Evolutionary conservation across 2,329 filamentous ascomycete genomes (phyloP).

Genomic region (Phialocephala subalpina): DNA sequence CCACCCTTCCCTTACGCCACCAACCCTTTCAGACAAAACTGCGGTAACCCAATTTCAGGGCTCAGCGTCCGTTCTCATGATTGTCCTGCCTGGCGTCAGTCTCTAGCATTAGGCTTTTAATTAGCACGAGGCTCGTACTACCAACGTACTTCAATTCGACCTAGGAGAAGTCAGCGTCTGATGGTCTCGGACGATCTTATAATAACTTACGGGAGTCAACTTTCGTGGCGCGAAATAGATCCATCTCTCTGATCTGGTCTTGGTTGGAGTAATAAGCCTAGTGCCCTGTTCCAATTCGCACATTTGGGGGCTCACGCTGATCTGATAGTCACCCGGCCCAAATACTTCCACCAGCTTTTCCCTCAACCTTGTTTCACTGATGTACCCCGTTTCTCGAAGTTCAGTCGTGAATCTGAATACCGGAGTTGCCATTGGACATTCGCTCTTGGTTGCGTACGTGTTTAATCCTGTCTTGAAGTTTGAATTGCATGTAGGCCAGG

Average conservation of each 20-base stretch:
- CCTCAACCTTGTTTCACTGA: slow-evolving; percentile 12
- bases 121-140: background rate
- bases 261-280: background rate
- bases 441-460: background rate
- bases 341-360: slow-evolving; percentile 18
- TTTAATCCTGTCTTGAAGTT: background rate
- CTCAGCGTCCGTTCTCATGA: slow-evolving; percentile 5
- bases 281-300: background rate
- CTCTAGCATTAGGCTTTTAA: background rate
- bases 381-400: slow-evolving; percentile 22
- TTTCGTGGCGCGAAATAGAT: slow-evolving; percentile 7
- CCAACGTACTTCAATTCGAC: slow-evolving; percentile 4
- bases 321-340: slow-evolving; percentile 12
- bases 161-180: background rate
- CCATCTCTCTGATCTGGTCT: slow-evolving; percentile 7
- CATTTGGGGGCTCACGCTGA: slow-evolving; percentile 16
- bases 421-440: background rate
- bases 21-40: background rate
- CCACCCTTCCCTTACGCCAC: background rate
- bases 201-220: background rate
- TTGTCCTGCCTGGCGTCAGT: slow-evolving; percentile 15
- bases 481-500: background rate
- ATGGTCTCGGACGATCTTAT: background rate
- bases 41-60: background rate
- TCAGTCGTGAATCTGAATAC: slow-evolving; percentile 20